Base-by-base conservation (phyloP, 2,329 filamentous ascomycete genomes). In the Aschersonia sp. region DNA sequence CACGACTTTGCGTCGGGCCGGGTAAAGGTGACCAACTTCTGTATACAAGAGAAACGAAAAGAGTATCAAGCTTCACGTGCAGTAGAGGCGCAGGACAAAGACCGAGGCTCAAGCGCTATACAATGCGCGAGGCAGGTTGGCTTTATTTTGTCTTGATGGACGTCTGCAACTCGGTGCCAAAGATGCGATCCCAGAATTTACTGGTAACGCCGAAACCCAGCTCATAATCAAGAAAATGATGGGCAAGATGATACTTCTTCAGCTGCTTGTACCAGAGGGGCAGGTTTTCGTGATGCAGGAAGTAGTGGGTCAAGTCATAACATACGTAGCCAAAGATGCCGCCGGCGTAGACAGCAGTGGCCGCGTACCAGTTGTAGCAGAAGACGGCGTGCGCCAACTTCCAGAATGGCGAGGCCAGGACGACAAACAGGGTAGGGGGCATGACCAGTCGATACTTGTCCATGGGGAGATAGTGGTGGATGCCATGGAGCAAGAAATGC, bases 381-480 rank as follows among this genome's bases (percentile, higher is more conserved):
- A 98, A 87, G 47, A 97, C 60, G 2, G 73, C 56, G 56, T 95
- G 90, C 0, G 92, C 87, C 45, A 98, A 71, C 64, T 87, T 86
- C 83, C 87, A 98, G 71, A 97, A 97, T 0, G 92, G 92, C 0
- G 77, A 74, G 5, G 90, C 90, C 22, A 98, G 80, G 10, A 77
- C 74, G 30, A 90, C 52, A 61, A 98, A 97, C 4, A 98, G 73
- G 0, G 87, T 78, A 0, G 92, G 92, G 1, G 92, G 92, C 92
- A 98, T 97, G 54, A 98, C 92, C 8, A 98, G 81, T 51, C 92
- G 83, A 58, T 95, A 90, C 61, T 83, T 90, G 69, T 98, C 92
- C 92, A 98, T 97, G n/a, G 92, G 92, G 5, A 98, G 77, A 66
- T 97, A 98, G 66, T 98, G 92, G 62, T 98, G 92, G 53, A 98